phyloP scores from a whole-genome alignment of 2,329 filamentous ascomycete genomes.

The Phyllosticta ampelicida region DNA sequence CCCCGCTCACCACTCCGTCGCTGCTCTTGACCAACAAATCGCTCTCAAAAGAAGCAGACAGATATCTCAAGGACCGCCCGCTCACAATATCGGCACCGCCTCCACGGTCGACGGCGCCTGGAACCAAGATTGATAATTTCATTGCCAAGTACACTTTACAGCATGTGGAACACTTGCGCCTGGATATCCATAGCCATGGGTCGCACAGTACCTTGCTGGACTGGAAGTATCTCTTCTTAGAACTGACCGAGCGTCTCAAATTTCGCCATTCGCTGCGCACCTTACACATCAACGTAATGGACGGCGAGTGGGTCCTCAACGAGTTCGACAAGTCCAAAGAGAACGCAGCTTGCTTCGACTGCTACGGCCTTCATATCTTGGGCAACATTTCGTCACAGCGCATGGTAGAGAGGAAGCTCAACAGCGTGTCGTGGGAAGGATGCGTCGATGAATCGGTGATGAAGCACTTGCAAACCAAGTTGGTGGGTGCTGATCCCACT shows the following conservation, averaged over 20 bases:
- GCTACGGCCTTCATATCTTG: slow-evolving; percentile 1
- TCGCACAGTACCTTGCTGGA: neutral
- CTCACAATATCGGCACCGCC: slow-evolving; percentile 2
- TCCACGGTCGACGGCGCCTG: neutral
- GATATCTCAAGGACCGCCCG: neutral
- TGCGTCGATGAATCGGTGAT: neutral
- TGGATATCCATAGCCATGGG: slow-evolving; percentile 1
- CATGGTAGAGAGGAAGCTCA: neutral
- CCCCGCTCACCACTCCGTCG: neutral
- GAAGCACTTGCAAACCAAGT: neutral
- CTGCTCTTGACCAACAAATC: neutral
- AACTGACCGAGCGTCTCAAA: neutral
- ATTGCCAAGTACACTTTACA: neutral
- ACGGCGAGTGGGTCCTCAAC: neutral
- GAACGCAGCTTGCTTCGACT: neutral
- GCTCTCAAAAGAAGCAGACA: neutral
- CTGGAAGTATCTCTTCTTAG: neutral
- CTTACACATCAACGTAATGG: slow-evolving; percentile 1
- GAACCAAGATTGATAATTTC: slow-evolving; percentile 6
- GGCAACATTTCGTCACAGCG: neutral
- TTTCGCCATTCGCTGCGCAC: neutral
- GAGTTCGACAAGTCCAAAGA: neutral
- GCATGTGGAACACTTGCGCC: neutral
- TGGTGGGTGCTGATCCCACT: neutral
- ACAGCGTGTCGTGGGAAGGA: neutral